Percentiles rank a stretch among this genome's conserved stretches.
Conservation (phyloP, 352 stramenopile genomes). For the Pythium phragmiticola region DNA sequence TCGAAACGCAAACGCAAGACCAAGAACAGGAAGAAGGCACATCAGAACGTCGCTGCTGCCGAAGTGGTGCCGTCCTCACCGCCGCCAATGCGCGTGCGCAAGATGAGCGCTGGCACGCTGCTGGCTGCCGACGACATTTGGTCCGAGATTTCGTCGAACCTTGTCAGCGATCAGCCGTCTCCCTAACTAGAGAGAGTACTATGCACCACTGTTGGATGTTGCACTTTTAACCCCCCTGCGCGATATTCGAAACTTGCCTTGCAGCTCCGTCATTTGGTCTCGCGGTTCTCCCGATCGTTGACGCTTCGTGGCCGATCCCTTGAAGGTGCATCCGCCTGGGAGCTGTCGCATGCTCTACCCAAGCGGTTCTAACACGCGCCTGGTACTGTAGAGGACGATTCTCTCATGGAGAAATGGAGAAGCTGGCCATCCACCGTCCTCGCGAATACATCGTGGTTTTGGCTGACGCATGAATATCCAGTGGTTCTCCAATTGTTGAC, state of each 20-base stretch:
- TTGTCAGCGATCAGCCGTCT: slow-evolving; percentile 31
- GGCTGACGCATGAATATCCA: slow-evolving; percentile 1
- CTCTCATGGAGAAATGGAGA: too few species aligned
- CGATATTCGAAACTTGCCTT: not conserved
- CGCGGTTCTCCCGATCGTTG: not conserved
- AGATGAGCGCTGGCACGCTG: slow-evolving; percentile 69
- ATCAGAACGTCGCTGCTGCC: not conserved
- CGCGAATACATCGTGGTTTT: not conserved
- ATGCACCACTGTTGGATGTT: too few species aligned
- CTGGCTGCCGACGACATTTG: slow-evolving; percentile 64
- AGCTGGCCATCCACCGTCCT: too few species aligned
- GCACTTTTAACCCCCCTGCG: not conserved
- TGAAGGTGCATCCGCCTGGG: too few species aligned
- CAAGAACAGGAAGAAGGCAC: slow-evolving; percentile 16
- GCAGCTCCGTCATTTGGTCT: not conserved
- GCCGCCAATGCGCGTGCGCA: slow-evolving; percentile 28
- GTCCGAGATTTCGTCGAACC: slow-evolving; percentile 60
- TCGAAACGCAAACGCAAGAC: slow-evolving; percentile 21
- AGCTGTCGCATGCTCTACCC: too few species aligned
- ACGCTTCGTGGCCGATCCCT: not conserved
- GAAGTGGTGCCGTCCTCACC: not conserved
- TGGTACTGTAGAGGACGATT: not conserved
- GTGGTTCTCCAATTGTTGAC: slow-evolving; percentile 7
- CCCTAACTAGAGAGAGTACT: slow-evolving; percentile 2
- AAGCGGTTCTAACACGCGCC: too few species aligned